Evolutionary conservation across 179 eudicot species (phyloP).

Genomic region (Carnegiea gigantea): DNA sequence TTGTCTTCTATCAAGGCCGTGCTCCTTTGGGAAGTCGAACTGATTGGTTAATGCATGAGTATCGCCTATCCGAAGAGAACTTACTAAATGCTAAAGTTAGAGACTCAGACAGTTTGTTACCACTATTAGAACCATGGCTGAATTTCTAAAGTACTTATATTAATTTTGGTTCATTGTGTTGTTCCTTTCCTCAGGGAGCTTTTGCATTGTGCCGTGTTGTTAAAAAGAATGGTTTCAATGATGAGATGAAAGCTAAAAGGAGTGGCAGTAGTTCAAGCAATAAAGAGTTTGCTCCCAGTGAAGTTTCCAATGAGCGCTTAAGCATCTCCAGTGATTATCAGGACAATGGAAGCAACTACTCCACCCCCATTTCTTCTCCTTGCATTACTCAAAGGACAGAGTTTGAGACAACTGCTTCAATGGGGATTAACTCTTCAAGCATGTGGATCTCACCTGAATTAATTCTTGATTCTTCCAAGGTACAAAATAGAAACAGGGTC

Average conservation of each 20-base stretch:
- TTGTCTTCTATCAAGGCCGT: slow-evolving; percentile 84
- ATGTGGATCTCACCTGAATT: slow-evolving; percentile 62
- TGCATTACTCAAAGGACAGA: slow-evolving; percentile 45
- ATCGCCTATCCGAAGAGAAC: slow-evolving; percentile 67
- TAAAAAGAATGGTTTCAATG: slow-evolving; percentile 47
- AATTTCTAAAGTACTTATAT: not conserved
- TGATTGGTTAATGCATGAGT: slow-evolving; percentile 92
- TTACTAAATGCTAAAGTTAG: slow-evolving; percentile 53
- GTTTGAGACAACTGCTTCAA: slow-evolving; percentile 39
- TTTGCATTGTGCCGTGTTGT: slow-evolving; percentile 74
- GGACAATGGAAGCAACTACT: slow-evolving; percentile 47
- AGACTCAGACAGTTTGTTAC: slow-evolving; percentile 1
- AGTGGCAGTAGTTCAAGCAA: slow-evolving; percentile 45
- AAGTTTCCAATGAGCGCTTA: slow-evolving; percentile 41
- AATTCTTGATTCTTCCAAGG: slow-evolving; percentile 83
- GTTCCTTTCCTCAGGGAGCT: slow-evolving; percentile 48
- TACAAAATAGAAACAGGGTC: slow-evolving; percentile 15
- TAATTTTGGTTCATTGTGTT: slow-evolving; percentile 12
- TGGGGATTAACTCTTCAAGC: slow-evolving; percentile 40
- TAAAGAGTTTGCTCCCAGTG: slow-evolving; percentile 26
- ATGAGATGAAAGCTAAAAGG: slow-evolving; percentile 38
- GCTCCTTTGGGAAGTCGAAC: slow-evolving; percentile 79
- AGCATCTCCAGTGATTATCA: slow-evolving; percentile 40
- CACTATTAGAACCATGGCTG: not conserved
- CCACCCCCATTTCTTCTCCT: slow-evolving; percentile 65